A percentile compares a stretch with the other conserved stretches of the same genome.
Evolutionary conservation across 1,284 basidiomycete species (phyloP).

Genomic region (Pseudozyma sp.): DNA sequence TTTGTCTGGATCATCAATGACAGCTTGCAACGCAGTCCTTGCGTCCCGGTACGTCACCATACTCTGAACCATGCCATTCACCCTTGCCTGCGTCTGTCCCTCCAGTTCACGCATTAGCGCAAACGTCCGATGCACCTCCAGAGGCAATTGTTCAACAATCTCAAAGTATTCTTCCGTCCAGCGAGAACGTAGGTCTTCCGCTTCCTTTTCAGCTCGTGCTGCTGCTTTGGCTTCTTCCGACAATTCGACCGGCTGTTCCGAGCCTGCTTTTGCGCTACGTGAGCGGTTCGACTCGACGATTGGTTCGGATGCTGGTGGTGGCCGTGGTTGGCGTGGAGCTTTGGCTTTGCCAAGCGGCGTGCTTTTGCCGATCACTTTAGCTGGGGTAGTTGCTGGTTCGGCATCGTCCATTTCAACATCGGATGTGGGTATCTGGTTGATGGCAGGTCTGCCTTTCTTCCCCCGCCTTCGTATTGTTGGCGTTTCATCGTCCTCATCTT

Average conservation of each 20-base stretch:
- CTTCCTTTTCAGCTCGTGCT: conserved; percentile 37
- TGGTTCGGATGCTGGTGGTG: background rate
- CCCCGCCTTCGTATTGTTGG: conserved; percentile 25
- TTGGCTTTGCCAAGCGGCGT: conserved; percentile 7
- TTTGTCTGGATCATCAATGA: conserved; percentile 4
- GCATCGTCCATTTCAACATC: conserved; percentile 16
- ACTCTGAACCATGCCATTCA: conserved; percentile 21
- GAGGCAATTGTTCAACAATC: conserved; percentile 83
- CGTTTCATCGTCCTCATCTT: conserved; percentile 24
- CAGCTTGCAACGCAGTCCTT: conserved; percentile 22
- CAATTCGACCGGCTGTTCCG: conserved; percentile 16
- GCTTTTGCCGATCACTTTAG: background rate
- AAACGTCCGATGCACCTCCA: conserved; percentile 84
- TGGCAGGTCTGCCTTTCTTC: conserved; percentile 4
- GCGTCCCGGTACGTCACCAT: conserved; percentile 40
- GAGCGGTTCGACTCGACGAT: background rate
- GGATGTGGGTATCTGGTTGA: conserved; percentile 7
- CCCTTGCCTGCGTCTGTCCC: conserved; percentile 73
- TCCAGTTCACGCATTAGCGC: conserved; percentile 85
- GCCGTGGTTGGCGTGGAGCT: conserved; percentile 7
- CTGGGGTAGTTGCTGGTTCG: background rate
- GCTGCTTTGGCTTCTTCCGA: conserved; percentile 38
- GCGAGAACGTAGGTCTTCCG: conserved; percentile 45
- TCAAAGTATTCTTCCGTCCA: conserved; percentile 68
- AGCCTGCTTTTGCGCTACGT: conserved; percentile 1